Base-by-base conservation (phyloP, 2,329 filamentous ascomycete genomes). In the Massarina eburnea region DNA sequence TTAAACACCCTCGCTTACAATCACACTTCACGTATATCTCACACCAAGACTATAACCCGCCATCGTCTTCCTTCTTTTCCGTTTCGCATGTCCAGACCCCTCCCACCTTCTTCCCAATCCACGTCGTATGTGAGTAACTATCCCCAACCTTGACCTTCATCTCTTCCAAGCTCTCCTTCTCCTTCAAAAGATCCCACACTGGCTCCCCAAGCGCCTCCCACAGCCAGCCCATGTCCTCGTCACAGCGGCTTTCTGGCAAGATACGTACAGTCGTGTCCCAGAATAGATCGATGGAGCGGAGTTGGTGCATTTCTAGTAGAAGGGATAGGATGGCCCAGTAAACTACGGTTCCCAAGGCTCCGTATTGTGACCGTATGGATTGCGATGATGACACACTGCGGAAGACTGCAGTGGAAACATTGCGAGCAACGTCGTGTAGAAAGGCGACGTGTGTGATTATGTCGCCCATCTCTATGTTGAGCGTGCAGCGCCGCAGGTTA, bases 391-490 rank as follows among this genome's bases (percentile, higher is more conserved):
- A 50, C 15, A 41, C 43, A 27, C 17, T 29, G 19, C 19, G 17
- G 7, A 42, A 43, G 10, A n/a, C n/a, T n/a, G n/a, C n/a, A n/a
- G 32, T 8, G 40, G 39, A 12, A 8, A 10, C 15, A 38, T 45
- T 40, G 42, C 43, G 45, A 45, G 45, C 40, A 6, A 35, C 7
- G 32, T 20, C 42, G 29, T 51, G 50, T 12, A n/a, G 19, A 15
- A 44, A 45, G 8, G 19, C 8, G 6, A 29, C 3, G 15, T n/a
- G 3, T 1, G 17, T 38, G 3, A 27, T 40, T 8, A 49, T 54
- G 8, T 44, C 46, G 5, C 48, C 45, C 9, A 56, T 20, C 20
- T 58, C 55, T 22, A 56, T 46, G 39, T 49, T 54, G 2, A 58
- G 26, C n/a, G 41, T 54, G 37, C 52, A 56, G 24, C 46, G 46